Evolutionary conservation across 2,329 filamentous ascomycete species (phyloP).

Genomic region (Fusarium anthophilum): DNA sequence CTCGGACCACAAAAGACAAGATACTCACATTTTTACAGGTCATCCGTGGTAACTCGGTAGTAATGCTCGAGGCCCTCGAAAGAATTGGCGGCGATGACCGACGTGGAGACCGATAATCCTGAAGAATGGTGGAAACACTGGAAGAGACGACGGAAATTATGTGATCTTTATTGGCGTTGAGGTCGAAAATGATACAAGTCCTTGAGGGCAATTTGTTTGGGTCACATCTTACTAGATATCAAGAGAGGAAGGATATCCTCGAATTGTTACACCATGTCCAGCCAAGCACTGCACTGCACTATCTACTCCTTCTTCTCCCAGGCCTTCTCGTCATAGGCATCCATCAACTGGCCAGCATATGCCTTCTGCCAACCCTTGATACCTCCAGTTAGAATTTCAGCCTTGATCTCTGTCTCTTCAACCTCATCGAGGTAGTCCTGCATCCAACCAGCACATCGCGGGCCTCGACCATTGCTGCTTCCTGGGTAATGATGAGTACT

Average conservation of each 20-base stretch:
- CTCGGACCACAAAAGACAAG: background rate
- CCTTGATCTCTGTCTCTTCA: conserved; percentile 54
- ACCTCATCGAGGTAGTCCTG: conserved; percentile 63
- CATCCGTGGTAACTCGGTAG: conserved; percentile 96
- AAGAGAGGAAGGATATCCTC: conserved; percentile 39
- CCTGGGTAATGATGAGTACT: conserved; percentile 46
- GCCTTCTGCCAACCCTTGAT: conserved; percentile 65
- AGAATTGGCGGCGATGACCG: conserved; percentile 71
- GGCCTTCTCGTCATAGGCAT: conserved; percentile 58
- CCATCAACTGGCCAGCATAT: conserved; percentile 58
- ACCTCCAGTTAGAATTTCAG: conserved; percentile 60
- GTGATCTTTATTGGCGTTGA: conserved; percentile 48
- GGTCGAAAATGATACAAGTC: conserved; percentile 45
- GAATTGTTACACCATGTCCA: conserved; percentile 22
- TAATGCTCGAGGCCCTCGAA: conserved; percentile 91
- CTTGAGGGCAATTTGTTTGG: conserved; percentile 31
- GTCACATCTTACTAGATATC: conserved; percentile 45
- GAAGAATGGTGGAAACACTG: background rate
- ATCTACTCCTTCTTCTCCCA: conserved; percentile 45
- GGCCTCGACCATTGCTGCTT: conserved; percentile 61
- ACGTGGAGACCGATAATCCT: conserved; percentile 46
- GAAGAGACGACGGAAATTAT: conserved; percentile 29
- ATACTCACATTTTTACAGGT: conserved; percentile 64
- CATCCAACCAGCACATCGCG: conserved; percentile 64
- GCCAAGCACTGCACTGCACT: conserved; percentile 5